Evolutionary conservation across 2,329 filamentous ascomycete species (phyloP), one percentile per base, ranked within the genome.

Genomic region (Allantophomopsis cytisporea): DNA sequence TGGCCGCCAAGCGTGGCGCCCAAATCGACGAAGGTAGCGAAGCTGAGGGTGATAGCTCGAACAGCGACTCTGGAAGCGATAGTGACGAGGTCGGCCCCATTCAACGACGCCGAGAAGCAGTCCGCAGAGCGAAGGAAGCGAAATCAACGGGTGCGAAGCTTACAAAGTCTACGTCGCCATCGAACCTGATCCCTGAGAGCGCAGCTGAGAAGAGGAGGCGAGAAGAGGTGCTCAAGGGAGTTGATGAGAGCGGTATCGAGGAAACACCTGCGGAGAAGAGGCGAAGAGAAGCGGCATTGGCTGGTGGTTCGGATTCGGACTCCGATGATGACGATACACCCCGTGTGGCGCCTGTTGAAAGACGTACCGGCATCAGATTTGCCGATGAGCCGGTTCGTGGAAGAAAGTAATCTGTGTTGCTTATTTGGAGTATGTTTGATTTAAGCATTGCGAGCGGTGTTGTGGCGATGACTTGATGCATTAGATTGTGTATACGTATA

Each of bases 271-370:
- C 83, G 0, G 84, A 89, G 57, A 68, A 80, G 41, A 70, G 81
- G 32, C 67, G 84, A 39, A 72, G 84, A 49, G 76, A 86, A 50
- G 82, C 82, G 1, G 84, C 83, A 1, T 61, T 89, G 2, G 41
- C 36, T 23, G 41, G 23, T 4, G 42, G 34, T n/a, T 32, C 31
- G 8, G 45, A 49, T 11, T 48, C 50, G 20, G 48, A 54, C 41
- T 44, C 42, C 28, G 46, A 52, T 28, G 53, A 54, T 39, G 54
- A 56, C 41, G 50, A 52, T 46, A 52, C 51, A 13, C 47, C 43
- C 12, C 39, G 51, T n/a, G 47, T 56, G 10, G 23, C 48, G 5
- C 50, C 49, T 2, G 50, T 41, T 15, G 47, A 39, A 23, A 48
- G 38, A 38, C 47, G 43, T 28, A 44, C 51, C 15, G 55, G 53